phyloP scores from a whole-genome alignment of 805 yeast genomes.

The Lipomyces anomalus region DNA sequence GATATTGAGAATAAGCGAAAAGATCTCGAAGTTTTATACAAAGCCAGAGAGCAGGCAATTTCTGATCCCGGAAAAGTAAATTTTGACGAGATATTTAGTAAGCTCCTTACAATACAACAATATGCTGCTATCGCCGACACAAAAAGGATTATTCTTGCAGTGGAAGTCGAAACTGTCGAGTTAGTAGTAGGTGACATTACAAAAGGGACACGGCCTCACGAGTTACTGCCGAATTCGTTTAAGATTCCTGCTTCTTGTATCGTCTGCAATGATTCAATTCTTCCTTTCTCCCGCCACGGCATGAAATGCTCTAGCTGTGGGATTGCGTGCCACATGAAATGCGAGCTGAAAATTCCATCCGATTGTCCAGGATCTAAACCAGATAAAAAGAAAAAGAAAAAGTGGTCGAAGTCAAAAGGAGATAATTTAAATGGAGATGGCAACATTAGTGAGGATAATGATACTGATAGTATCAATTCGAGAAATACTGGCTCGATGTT shows the following conservation, averaged over 20 bases:
- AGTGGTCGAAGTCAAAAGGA: conserved; percentile 6
- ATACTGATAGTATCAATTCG: conserved; percentile 7
- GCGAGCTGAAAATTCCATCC: conserved; percentile 38
- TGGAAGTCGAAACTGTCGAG: conserved; percentile 84
- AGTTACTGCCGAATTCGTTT: conserved; percentile 27
- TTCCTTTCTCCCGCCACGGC: conserved; percentile 28
- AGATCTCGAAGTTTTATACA: conserved; percentile 26
- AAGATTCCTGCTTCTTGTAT: conserved; percentile 26
- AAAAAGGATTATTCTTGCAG: conserved; percentile 67
- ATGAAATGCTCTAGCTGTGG: conserved; percentile 26
- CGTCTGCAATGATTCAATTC: conserved; percentile 24
- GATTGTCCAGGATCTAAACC: conserved; percentile 36
- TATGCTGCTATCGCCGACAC: conserved; percentile 71
- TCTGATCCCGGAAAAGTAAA: conserved; percentile 47
- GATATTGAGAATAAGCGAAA: conserved; percentile 29
- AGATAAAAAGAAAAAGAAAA: conserved; percentile 16
- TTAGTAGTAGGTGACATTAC: conserved; percentile 67
- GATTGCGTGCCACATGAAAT: conserved; percentile 26
- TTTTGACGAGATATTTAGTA: conserved; percentile 47
- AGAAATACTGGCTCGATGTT: no score
- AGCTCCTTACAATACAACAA: conserved; percentile 49
- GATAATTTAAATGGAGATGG: conserved; percentile 5
- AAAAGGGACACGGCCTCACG: conserved; percentile 37
- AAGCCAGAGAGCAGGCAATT: conserved; percentile 33
- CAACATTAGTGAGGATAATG: conserved; percentile 9